phyloP scores from a whole-genome alignment of 208 protist genomes.

The Phytomonas francai region DNA sequence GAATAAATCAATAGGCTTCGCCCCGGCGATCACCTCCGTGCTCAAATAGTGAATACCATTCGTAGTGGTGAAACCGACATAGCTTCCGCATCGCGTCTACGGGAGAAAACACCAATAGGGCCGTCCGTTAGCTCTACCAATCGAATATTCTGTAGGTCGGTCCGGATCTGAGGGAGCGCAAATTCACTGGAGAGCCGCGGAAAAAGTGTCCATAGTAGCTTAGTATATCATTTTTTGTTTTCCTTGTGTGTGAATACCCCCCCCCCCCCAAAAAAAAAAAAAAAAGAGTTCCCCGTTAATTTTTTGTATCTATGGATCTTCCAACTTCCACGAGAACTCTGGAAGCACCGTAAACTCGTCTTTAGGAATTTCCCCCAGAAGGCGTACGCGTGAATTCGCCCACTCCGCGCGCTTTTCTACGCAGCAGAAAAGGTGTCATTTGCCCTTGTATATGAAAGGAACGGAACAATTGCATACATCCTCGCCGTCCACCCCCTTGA shows the following conservation, averaged over 20 bases:
- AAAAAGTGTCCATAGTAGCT: slow-evolving; percentile 56
- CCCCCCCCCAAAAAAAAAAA: slow-evolving; percentile 20
- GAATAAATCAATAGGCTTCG: slow-evolving; percentile 14
- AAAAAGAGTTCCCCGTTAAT: slow-evolving; percentile 39
- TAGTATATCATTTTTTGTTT: slow-evolving; percentile 24
- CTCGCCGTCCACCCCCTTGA: slow-evolving; percentile 29
- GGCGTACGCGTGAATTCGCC: slow-evolving; percentile 36
- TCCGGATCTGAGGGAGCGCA: slow-evolving; percentile 34
- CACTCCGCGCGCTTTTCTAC: slow-evolving; percentile 35
- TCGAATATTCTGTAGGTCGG: slow-evolving; percentile 47
- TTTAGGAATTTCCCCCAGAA: slow-evolving; percentile 44
- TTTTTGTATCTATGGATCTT: slow-evolving; percentile 35
- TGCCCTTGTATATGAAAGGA: slow-evolving; percentile 38
- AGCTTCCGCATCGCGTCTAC: slow-evolving; percentile 16
- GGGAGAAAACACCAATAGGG: slow-evolving; percentile 54
- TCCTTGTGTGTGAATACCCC: slow-evolving; percentile 41
- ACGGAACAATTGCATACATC: slow-evolving; percentile 57
- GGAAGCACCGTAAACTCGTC: slow-evolving; percentile 44
- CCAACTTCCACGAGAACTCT: slow-evolving; percentile 31
- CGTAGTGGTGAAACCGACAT: slow-evolving; percentile 41
- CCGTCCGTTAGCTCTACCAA: slow-evolving; percentile 35
- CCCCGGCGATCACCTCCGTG: too few relatives aligned
- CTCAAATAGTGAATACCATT: slow-evolving; percentile 27
- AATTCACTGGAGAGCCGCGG: slow-evolving; percentile 28
- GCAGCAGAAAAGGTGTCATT: slow-evolving; percentile 40